A percentile compares a stretch with the other conserved stretches of the same genome.
phyloP scores from a whole-genome alignment of 2,329 filamentous ascomycete genomes.

The Phaeosphaeria sp. region DNA sequence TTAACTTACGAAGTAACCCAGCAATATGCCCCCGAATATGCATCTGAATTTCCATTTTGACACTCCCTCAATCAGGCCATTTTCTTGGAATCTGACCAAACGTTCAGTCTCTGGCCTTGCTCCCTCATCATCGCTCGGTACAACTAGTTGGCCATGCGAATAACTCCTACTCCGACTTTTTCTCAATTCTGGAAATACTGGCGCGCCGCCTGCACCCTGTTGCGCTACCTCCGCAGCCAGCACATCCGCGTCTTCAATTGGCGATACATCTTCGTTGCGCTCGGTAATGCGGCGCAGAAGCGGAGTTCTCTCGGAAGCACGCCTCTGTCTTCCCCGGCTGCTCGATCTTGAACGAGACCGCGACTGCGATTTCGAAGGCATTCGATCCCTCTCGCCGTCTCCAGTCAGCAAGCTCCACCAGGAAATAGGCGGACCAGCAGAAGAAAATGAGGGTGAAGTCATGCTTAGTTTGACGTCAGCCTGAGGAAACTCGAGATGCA shows the following conservation, averaged over 20 bases:
- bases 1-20: slow-evolving; percentile 47
- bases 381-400: not conserved
- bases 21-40: slow-evolving; percentile 46
- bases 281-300: slow-evolving; percentile 30
- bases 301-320: slow-evolving; percentile 41
- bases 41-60: slow-evolving; percentile 43
- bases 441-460: slow-evolving; percentile 7
- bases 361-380: slow-evolving; percentile 1
- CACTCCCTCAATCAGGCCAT: slow-evolving; percentile 42
- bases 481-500: slow-evolving; percentile 3
- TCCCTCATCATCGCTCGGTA: slow-evolving; percentile 25
- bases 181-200: slow-evolving; percentile 27
- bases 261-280: slow-evolving; percentile 21
- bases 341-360: slow-evolving; percentile 10
- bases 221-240: slow-evolving; percentile 27
- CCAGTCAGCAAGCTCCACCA: slow-evolving; percentile 7
- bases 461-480: slow-evolving; percentile 10
- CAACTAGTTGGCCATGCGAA: slow-evolving; percentile 33
- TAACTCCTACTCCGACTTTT: slow-evolving; percentile 29
- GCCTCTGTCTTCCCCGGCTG: slow-evolving; percentile 6
- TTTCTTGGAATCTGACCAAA: slow-evolving; percentile 33
- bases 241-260: slow-evolving; percentile 29
- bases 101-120: slow-evolving; percentile 26
- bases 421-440: slow-evolving; percentile 2
- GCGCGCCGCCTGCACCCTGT: slow-evolving; percentile 30